These are phyloP conservation scores for Aspergillus aculeatus DNA, from an alignment of 2,329 filamentous ascomycete species.

Conservation along the genomic window DNA sequence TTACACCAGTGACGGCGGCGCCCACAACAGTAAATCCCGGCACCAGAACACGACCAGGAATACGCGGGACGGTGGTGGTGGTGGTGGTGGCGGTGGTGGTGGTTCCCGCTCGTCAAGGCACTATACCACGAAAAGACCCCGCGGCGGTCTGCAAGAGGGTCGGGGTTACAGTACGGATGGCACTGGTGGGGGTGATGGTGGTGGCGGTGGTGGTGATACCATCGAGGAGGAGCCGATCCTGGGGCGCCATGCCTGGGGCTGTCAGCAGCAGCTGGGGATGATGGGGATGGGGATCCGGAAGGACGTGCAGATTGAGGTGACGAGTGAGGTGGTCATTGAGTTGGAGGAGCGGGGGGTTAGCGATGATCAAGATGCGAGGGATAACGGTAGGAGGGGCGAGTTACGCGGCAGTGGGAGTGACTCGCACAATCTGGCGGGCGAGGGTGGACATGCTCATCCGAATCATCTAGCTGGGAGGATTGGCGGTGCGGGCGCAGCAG, in stretches of 20 bases:
- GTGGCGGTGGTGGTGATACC: background rate
- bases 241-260: too few relatives aligned
- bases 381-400: background rate
- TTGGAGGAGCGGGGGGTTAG: background rate
- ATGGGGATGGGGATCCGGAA: background rate
- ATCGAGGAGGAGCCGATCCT: slow-evolving; percentile 1
- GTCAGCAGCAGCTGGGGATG: background rate
- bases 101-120: background rate
- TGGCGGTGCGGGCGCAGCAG: too few relatives aligned
- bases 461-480: background rate
- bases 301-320: background rate
- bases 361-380: background rate
- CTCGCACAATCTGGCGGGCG: background rate
- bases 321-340: background rate
- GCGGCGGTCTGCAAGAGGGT: too few relatives aligned
- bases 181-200: too few relatives aligned
- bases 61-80: too few relatives aligned
- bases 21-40: background rate
- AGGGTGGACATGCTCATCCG: background rate
- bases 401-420: background rate
- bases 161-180: too few relatives aligned
- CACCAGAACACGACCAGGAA: background rate
- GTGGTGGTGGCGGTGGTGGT: background rate
- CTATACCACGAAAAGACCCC: too few relatives aligned
- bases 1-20: slow-evolving; percentile 6